Base-by-base conservation (phyloP, 805 yeast species). In the Suhomyces canberraensis region DNA sequence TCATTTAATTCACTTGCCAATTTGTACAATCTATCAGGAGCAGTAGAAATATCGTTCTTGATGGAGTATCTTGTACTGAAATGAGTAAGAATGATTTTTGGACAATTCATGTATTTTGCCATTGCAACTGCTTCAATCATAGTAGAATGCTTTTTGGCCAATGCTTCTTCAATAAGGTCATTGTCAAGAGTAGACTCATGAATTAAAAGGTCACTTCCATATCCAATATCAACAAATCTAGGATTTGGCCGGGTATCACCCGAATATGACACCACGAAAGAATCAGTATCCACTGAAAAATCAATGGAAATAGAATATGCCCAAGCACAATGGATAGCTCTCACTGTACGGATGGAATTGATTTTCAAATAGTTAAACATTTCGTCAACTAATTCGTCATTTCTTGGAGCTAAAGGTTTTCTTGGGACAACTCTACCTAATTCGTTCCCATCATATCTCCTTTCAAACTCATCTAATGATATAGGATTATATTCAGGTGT, bases 161-260 rank as follows among this genome's bases (percentile, higher is more conserved):
- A 59, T 0, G 98, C 98, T 56, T 89, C 97, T 36, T 75, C 79
- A 5, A 71, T 64, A 31, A 88, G 67, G 21, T 75, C 85, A 56
- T 88, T 86, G 39, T 87, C 96, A 43, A 93, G 73, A 0, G 98
- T 87, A 0, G 97, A 90, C 58, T 93, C 99, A 58, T 93, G 99
- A 33, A 93, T 80, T 40, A 93, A 69, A 33, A 93, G 57, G 52
- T 88, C 91, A 18, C 87, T 76, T 9, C 66, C 57, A 15, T 53
- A 41, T 1, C 96, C 98, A 36, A 86, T 74, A 2, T 63, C 69
- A 0, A 83, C 76, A 59, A 89, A 89, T 33, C 56, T 61, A 3
- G 63, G 52, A 45, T 79, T 81, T 0, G 98, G 98, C 50, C 97
- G 76, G 0, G 98, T 87, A 55, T 93, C 99, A 9, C 98, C 98